Evolutionary conservation across 345 rosid genomes (phyloP), one percentile per base, ranked within the genome.

Genomic region (Noccaea caerulescens): DNA sequence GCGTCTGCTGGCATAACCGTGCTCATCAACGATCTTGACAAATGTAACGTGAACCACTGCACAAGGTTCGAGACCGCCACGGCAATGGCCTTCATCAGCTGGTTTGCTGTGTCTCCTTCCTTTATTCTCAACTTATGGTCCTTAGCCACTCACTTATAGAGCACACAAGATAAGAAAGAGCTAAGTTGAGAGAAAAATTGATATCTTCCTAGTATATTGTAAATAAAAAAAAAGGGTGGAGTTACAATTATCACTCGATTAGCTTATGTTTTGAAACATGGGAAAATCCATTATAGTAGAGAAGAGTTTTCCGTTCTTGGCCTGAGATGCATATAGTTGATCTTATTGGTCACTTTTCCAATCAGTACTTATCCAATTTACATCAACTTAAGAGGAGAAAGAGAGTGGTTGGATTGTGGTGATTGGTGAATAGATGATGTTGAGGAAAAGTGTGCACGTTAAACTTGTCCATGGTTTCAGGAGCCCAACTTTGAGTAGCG

Each of bases 1-100:
- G 93, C 91, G 34, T 84, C 96, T 44, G 93, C 91, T 20, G 93
- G 96, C 36, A 84, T 88, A 70, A 86, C 90, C 1, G 90, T 88
- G 25, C 86, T 90, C 46, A 76, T 88, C 10, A 81, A 68, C 27
- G 96, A 90, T 72, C 84, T 84, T 10, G 43, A 72, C 7, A 53
- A 13, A 71, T 88, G 90, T 76, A 65, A 83, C 0, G 2, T 81
- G 14, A 90, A 82, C 58, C 93, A 86, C 62, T 85, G 88, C 57
- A 62, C 79, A n/a, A 82, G 83, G 78, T 90, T 86, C 6, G 84
- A 86, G 80, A 76, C 85, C 0, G 93, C 96, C 10, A 85, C 88
- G 11, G 87, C 90, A n/a, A 82, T 90, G 87, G 88, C 96, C 30
- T 88, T 86, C 68, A 68, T 90, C 43, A 81, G 88, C 81, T 90